Evolutionary conservation across 169 alveolate genomes (phyloP).

Genomic region (Babesia ovis): DNA sequence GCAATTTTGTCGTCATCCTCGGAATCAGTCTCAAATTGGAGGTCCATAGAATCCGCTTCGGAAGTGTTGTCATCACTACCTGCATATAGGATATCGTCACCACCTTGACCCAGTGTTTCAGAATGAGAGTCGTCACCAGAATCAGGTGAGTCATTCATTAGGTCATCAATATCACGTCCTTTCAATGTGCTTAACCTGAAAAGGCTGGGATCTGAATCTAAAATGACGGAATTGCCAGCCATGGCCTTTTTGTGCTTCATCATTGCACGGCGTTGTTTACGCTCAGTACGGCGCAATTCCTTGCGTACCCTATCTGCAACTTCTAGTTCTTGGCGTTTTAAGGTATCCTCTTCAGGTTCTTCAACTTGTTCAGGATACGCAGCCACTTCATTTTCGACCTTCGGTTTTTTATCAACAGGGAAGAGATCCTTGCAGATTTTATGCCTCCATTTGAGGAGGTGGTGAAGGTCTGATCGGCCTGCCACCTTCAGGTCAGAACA

Average conservation of each 20-base stretch:
- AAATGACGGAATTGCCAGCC: constrained; percentile 19
- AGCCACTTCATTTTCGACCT: background rate
- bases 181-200: constrained; percentile 39
- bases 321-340: constrained; percentile 8
- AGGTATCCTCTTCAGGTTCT: constrained; percentile 47
- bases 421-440: constrained; percentile 52
- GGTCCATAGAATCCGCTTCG: constrained; percentile 43
- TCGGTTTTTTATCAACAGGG: constrained; percentile 12
- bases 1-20: constrained; percentile 40
- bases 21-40: constrained; percentile 31
- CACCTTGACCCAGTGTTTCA: background rate
- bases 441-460: constrained; percentile 86
- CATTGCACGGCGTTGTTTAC: constrained; percentile 31
- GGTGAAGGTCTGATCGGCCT: constrained; percentile 84
- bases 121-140: background rate
- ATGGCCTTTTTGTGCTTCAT: constrained; percentile 42
- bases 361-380: background rate
- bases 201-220: constrained; percentile 7
- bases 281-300: constrained; percentile 32
- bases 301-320: constrained; percentile 18
- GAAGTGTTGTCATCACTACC: background rate
- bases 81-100: background rate
- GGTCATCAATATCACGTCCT: constrained; percentile 57
- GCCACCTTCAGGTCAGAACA: constrained; percentile 84
- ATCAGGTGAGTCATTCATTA: background rate